Conservation (phyloP, 495 filamentous ascomycete species). For the Venustampulla echinocandica region DNA sequence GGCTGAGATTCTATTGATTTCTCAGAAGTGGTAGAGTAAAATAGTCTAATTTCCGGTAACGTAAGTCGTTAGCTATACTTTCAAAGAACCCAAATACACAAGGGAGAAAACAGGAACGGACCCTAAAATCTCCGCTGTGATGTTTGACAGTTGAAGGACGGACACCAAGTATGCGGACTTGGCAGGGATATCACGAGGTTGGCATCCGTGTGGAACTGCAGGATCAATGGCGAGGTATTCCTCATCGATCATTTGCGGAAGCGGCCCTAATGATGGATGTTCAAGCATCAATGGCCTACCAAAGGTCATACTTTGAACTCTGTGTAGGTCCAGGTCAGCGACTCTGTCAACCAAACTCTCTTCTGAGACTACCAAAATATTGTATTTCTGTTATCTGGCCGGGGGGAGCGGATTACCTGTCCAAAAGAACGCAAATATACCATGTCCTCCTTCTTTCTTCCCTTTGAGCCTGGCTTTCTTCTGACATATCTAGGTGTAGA, state of each 20-base stretch:
- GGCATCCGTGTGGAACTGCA: neutral
- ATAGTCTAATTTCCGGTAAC: neutral
- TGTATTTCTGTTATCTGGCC: neutral
- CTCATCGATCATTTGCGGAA: neutral
- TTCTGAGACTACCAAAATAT: neutral
- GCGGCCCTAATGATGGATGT: neutral
- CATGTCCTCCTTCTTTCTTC: slow-evolving; percentile 1
- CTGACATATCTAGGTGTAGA: neutral
- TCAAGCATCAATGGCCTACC: neutral
- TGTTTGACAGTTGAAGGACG: neutral
- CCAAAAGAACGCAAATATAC: neutral
- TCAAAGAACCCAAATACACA: neutral
- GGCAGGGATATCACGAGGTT: neutral
- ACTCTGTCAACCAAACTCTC: neutral
- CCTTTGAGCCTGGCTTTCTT: neutral
- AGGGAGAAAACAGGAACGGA: neutral
- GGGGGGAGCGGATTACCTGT: neutral
- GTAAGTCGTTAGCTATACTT: too few species aligned
- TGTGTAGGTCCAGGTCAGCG: too few species aligned
- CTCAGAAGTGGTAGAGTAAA: neutral
- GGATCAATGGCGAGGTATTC: neutral
- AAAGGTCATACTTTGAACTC: slow-evolving; percentile 2
- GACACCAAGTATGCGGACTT: neutral
- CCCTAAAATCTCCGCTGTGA: neutral
- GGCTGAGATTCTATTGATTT: neutral